Percentiles rank a stretch among this genome's conserved stretches.
Conservation (phyloP, 768 basidiomycete species). For the Termitomyces sp. region DNA sequence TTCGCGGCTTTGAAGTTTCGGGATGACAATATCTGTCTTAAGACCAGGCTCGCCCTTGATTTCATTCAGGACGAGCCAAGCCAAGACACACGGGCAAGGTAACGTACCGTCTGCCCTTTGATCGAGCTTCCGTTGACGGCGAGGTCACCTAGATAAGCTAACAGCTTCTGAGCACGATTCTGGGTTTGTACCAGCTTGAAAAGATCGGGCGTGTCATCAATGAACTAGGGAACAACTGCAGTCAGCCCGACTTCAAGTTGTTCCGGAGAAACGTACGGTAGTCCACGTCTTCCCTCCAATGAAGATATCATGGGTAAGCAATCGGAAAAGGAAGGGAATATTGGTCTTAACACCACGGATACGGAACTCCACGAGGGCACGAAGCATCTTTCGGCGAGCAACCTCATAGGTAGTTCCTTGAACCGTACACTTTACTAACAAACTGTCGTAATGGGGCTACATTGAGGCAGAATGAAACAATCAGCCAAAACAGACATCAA, state of each 20-base stretch:
- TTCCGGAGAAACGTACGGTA: constrained; percentile 34
- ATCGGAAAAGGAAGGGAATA: constrained; percentile 98
- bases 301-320: constrained; percentile 94
- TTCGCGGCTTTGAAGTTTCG: constrained; percentile 71
- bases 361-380: constrained; percentile 99
- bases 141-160: constrained; percentile 95
- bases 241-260: neutral
- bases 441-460: constrained; percentile 95
- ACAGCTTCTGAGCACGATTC: constrained; percentile 96
- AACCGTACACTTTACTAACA: constrained; percentile 94
- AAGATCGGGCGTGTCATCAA: constrained; percentile 98
- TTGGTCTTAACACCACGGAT: constrained; percentile 99
- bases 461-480: neutral
- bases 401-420: constrained; percentile 98
- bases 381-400: constrained; percentile 97
- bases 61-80: neutral
- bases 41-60: constrained; percentile 86
- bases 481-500: neutral
- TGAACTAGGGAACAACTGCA: constrained; percentile 55
- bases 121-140: constrained; percentile 98
- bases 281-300: constrained; percentile 98
- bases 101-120: constrained; percentile 76
- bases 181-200: constrained; percentile 98
- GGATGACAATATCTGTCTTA: constrained; percentile 80
- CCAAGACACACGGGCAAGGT: neutral